These are phyloP conservation scores for Turritis glabra DNA, from an alignment of 345 rosid genomes.

Conservation along the genomic window DNA sequence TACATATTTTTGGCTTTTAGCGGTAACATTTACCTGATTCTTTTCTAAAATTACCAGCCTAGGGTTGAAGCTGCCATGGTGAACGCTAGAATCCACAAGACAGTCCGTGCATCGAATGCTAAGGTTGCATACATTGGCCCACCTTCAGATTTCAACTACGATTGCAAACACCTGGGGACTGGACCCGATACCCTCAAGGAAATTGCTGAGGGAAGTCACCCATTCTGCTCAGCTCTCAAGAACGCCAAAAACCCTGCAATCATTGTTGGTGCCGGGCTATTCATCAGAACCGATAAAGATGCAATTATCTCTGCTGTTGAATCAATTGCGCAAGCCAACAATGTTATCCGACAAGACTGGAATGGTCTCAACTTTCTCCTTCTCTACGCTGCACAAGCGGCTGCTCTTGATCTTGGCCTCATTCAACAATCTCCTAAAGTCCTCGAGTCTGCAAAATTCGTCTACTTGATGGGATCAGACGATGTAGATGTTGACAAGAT, in stretches of 20 bases:
- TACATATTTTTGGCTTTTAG: neutral
- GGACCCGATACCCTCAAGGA: constrained; percentile 74
- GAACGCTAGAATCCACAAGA: constrained; percentile 87
- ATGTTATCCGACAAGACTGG: constrained; percentile 82
- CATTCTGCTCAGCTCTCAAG: constrained; percentile 58
- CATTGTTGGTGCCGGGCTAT: constrained; percentile 80
- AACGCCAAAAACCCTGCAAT: constrained; percentile 89
- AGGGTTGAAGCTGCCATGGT: constrained; percentile 98
- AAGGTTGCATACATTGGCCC: constrained; percentile 90
- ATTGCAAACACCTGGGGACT: constrained; percentile 77
- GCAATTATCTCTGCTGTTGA: constrained; percentile 74
- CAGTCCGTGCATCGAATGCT: constrained; percentile 74
- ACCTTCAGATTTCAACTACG: constrained; percentile 72
- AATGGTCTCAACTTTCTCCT: constrained; percentile 86
- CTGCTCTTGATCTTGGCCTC: constrained; percentile 95
- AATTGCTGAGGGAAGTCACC: constrained; percentile 75
- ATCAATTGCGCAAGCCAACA: constrained; percentile 58
- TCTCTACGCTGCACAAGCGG: constrained; percentile 91
- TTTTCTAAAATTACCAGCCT: constrained; percentile 53
- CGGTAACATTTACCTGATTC: constrained; percentile 8
- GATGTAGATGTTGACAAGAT: constrained; percentile 74
- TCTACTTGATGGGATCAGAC: constrained; percentile 95
- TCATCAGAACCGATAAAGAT: constrained; percentile 74
- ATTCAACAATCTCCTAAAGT: constrained; percentile 66
- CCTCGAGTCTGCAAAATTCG: constrained; percentile 76